Evolutionary conservation across 1,284 basidiomycete species (phyloP).

Genomic region (Afroboletus lepidellus): DNA sequence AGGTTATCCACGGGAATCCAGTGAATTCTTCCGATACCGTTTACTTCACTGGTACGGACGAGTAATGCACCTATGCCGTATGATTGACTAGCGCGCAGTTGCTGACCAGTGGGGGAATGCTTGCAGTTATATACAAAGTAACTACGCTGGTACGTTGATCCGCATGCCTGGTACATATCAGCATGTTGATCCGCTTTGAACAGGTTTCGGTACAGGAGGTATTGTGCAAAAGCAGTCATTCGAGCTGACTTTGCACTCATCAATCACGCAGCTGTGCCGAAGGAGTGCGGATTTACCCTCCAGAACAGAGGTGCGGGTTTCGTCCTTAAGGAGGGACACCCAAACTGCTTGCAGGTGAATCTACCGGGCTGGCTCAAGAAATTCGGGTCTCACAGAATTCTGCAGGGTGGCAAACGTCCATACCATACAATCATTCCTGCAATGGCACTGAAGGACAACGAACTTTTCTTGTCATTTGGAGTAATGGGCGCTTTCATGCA

Average conservation of each 20-base stretch:
- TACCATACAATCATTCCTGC: slow-evolving; percentile 97
- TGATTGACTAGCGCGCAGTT: slow-evolving; percentile 41
- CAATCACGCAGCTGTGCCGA: slow-evolving; percentile 66
- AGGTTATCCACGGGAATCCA: slow-evolving; percentile 77
- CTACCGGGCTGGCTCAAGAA: background rate
- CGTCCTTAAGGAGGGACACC: slow-evolving; percentile 74
- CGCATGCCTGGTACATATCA: background rate
- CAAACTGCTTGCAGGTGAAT: slow-evolving; percentile 70
- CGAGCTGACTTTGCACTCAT: slow-evolving; percentile 7
- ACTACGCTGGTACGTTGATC: slow-evolving; percentile 68
- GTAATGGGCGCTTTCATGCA: slow-evolving; percentile 98
- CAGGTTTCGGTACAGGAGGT: slow-evolving; percentile 78
- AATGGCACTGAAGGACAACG: slow-evolving; percentile 78
- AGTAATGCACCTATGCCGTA: background rate
- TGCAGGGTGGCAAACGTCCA: slow-evolving; percentile 79
- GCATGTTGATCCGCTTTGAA: slow-evolving; percentile 22
- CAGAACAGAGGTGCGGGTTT: slow-evolving; percentile 93
- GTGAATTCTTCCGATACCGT: slow-evolving; percentile 87
- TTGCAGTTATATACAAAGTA: slow-evolving; percentile 93
- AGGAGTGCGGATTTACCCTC: slow-evolving; percentile 92
- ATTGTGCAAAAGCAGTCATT: background rate
- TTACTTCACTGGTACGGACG: slow-evolving; percentile 74
- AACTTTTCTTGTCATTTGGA: slow-evolving; percentile 86
- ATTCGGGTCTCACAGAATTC: background rate
- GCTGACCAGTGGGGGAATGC: slow-evolving; percentile 90